A percentile compares a stretch with the other conserved stretches of the same genome.
Evolutionary conservation across 495 filamentous ascomycete species (phyloP).

Genomic region (Amniculicola lignicola): DNA sequence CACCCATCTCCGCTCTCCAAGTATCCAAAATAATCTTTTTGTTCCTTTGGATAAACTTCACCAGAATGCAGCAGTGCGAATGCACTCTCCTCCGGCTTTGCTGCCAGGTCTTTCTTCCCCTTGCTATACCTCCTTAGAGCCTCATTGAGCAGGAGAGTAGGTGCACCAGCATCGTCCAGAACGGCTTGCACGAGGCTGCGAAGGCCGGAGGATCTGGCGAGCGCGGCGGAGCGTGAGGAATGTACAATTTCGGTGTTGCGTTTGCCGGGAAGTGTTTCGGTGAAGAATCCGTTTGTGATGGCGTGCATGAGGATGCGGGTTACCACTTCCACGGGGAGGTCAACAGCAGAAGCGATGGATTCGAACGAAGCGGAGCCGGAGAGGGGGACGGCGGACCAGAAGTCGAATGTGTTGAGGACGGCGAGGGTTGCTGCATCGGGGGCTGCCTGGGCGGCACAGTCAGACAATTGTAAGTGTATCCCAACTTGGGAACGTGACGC

Average conservation of each 20-base stretch:
- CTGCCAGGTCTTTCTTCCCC: conserved; percentile 3
- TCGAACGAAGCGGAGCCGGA: conserved; percentile 7
- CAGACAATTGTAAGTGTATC: not conserved
- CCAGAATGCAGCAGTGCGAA: conserved; percentile 10
- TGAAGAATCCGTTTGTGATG: conserved; percentile 14
- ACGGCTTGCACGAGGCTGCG: conserved; percentile 5
- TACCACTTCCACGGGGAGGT: conserved; percentile 15
- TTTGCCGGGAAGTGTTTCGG: conserved; percentile 13
- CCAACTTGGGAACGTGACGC: not conserved
- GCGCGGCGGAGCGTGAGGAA: conserved; percentile 14
- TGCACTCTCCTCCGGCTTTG: conserved; percentile 6
- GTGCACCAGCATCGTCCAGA: conserved; percentile 10
- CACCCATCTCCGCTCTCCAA: conserved; percentile 21
- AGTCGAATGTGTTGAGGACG: conserved; percentile 26
- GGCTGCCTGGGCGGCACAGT: conserved; percentile 4
- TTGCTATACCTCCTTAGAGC: conserved; percentile 11
- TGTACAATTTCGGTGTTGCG: conserved; percentile 11
- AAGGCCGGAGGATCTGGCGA: not conserved
- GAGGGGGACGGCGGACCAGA: conserved; percentile 26
- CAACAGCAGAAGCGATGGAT: conserved; percentile 7
- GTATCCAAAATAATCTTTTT: conserved; percentile 3
- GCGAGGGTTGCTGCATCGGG: conserved; percentile 22
- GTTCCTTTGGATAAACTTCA: not conserved
- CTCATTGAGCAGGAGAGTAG: conserved; percentile 4
- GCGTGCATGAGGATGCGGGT: conserved; percentile 21